Percentiles rank a stretch among this genome's conserved stretches.
Conservation (phyloP, 495 filamentous ascomycete genomes). For the Pyrenopolyporus hunteri region DNA sequence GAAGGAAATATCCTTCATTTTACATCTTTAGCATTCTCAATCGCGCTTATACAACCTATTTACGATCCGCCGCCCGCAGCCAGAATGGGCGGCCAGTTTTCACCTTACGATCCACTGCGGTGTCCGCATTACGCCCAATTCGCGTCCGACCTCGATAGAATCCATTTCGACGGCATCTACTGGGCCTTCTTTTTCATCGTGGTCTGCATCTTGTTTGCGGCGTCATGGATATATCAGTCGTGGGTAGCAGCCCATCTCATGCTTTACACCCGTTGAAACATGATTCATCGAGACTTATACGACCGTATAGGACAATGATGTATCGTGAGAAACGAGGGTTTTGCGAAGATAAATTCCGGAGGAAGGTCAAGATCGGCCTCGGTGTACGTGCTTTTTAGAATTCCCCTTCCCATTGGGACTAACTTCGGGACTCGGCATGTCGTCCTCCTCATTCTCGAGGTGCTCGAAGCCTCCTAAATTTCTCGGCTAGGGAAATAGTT, state of each 20-base stretch:
- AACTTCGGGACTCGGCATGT: too few relatives aligned
- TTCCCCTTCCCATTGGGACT: too few relatives aligned
- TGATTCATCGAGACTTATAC: neutral
- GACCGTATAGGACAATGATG: conserved; percentile 26
- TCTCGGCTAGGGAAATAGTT: neutral
- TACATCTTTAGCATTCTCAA: too few relatives aligned
- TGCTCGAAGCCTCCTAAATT: neutral
- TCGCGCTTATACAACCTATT: too few relatives aligned
- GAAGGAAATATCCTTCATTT: neutral
- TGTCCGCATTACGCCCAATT: conserved; percentile 56
- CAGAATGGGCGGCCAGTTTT: conserved; percentile 48
- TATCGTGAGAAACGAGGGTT: conserved; percentile 15
- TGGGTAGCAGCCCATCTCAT: conserved; percentile 33
- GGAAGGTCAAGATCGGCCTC: conserved; percentile 25
- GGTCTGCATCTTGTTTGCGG: conserved; percentile 46
- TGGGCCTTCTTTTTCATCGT: conserved; percentile 53
- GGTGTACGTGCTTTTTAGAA: neutral
- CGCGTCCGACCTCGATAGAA: conserved; percentile 46
- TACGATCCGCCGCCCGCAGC: too few relatives aligned
- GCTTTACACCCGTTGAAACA: neutral
- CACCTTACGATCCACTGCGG: conserved; percentile 37
- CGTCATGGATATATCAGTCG: conserved; percentile 52
- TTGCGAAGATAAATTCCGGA: conserved; percentile 28
- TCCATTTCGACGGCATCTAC: conserved; percentile 53
- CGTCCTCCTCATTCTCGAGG: too few relatives aligned